Percentiles rank a stretch among this genome's conserved stretches.
Conservation (phyloP, 1,139 yeast genomes). For the Lodderomyces parapsilosis region DNA sequence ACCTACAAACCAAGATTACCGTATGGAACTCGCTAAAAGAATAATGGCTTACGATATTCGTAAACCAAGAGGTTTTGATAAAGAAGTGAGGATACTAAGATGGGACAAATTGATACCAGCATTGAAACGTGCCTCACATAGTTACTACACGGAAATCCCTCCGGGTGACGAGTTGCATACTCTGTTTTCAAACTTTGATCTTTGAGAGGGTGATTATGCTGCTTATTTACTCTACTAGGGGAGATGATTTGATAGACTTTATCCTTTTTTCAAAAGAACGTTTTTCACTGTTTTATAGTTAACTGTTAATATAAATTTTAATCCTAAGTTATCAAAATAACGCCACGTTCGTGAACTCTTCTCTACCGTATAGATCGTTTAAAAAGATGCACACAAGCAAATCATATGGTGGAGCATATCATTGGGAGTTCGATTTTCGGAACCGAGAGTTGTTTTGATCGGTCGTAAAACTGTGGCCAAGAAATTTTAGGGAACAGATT, state of each 20-base stretch:
- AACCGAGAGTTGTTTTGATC: neutral
- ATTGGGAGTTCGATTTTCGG: too few relatives aligned
- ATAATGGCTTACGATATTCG: slow-evolving; percentile 65
- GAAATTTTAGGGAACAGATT: neutral
- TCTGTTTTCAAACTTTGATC: neutral
- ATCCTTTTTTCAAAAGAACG: neutral
- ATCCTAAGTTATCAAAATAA: too few relatives aligned
- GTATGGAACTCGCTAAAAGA: slow-evolving; percentile 58
- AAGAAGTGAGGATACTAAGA: slow-evolving; percentile 59
- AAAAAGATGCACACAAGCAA: too few relatives aligned
- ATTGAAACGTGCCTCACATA: slow-evolving; percentile 58
- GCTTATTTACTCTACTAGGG: too few relatives aligned
- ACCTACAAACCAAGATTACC: slow-evolving; percentile 39
- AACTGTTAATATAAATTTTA: neutral
- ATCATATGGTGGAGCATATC: too few relatives aligned
- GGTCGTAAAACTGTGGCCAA: neutral
- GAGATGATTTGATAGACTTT: too few relatives aligned
- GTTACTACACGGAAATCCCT: slow-evolving; percentile 60
- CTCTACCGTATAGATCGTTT: too few relatives aligned
- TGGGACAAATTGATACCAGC: slow-evolving; percentile 65
- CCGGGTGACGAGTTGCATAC: slow-evolving; percentile 11
- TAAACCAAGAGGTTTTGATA: slow-evolving; percentile 67
- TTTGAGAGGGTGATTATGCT: neutral
- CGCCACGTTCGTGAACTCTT: too few relatives aligned
- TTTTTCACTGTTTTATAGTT: neutral